phyloP scores from a whole-genome alignment of 352 stramenopile species.

The Aphanomyces astaci region DNA sequence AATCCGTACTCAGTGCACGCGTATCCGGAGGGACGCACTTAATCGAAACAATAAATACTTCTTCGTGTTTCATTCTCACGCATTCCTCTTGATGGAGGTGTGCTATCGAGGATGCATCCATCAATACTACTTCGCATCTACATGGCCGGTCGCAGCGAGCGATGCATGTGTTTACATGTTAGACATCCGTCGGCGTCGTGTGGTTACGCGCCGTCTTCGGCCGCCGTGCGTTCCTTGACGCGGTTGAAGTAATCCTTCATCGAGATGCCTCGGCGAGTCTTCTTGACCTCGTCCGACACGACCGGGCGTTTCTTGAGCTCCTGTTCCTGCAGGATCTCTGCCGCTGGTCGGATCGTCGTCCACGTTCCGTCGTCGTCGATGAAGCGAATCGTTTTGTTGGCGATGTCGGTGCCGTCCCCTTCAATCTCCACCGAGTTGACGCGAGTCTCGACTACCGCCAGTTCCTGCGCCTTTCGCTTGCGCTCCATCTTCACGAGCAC shows the following conservation, averaged over 20 bases:
- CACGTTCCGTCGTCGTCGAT: constrained; percentile 77
- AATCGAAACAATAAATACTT: no score
- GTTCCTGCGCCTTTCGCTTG: constrained; percentile 29
- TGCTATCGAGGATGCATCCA: no score
- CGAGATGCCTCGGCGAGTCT: constrained; percentile 62
- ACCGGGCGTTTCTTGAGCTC: constrained; percentile 40
- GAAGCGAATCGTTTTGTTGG: constrained; percentile 68
- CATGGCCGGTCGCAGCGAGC: background rate
- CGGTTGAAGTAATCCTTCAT: constrained; percentile 84
- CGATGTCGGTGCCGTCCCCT: constrained; percentile 58
- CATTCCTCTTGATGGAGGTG: no score
- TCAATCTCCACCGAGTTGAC: constrained; percentile 35
- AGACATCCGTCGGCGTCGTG: background rate
- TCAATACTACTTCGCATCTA: background rate
- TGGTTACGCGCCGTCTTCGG: background rate
- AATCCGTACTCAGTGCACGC: no score
- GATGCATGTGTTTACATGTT: background rate
- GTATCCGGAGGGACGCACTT: no score
- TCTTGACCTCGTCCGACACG: constrained; percentile 61
- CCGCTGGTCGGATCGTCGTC: constrained; percentile 70
- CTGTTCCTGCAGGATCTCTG: constrained; percentile 73
- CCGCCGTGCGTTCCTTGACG: constrained; percentile 40
- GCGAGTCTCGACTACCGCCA: constrained; percentile 44
- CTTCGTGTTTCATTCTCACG: no score
- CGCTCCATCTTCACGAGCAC: constrained; percentile 33